Conservation (phyloP, 257 asterid genomes). For the Paulownia fortunei region DNA sequence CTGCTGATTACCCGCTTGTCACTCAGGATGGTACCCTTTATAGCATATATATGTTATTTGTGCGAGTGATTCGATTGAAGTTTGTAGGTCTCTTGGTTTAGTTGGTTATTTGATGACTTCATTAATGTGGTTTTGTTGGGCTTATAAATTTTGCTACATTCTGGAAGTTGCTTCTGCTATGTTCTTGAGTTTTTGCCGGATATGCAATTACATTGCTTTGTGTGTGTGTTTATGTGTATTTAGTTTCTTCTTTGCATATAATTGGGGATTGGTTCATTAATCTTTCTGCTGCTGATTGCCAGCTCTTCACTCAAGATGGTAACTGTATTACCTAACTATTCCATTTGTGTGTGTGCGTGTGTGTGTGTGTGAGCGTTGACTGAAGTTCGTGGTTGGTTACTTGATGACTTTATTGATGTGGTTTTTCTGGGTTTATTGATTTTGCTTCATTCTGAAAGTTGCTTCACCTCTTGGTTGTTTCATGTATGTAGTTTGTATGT, state of each 20-base stretch:
- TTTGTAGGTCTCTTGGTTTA: slow-evolving; percentile 8
- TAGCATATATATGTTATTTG: not conserved
- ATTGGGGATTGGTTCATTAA: slow-evolving; percentile 10
- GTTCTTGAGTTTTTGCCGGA: slow-evolving; percentile 16
- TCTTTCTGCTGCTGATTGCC: slow-evolving; percentile 53
- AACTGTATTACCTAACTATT: not conserved
- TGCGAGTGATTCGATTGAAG: not conserved
- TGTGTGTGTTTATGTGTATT: slow-evolving; percentile 1
- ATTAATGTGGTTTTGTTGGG: not conserved
- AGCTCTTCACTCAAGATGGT: slow-evolving; percentile 63
- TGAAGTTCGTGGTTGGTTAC: not conserved
- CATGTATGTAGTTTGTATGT: not conserved
- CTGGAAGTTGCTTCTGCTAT: slow-evolving; percentile 8
- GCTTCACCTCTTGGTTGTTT: not conserved
- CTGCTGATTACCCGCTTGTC: slow-evolving; percentile 80
- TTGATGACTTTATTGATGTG: not conserved
- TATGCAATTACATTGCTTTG: not conserved
- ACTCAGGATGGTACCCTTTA: slow-evolving; percentile 80
- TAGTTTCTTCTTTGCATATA: not conserved
- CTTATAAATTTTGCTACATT: not conserved
- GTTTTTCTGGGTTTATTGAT: slow-evolving; percentile 4
- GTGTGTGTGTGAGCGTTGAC: not conserved
- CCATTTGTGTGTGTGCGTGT: not conserved
- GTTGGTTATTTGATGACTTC: not conserved
- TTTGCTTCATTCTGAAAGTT: not conserved